phyloP scores from a whole-genome alignment of 2,329 filamentous ascomycete genomes.

The Calonectria crousiana region DNA sequence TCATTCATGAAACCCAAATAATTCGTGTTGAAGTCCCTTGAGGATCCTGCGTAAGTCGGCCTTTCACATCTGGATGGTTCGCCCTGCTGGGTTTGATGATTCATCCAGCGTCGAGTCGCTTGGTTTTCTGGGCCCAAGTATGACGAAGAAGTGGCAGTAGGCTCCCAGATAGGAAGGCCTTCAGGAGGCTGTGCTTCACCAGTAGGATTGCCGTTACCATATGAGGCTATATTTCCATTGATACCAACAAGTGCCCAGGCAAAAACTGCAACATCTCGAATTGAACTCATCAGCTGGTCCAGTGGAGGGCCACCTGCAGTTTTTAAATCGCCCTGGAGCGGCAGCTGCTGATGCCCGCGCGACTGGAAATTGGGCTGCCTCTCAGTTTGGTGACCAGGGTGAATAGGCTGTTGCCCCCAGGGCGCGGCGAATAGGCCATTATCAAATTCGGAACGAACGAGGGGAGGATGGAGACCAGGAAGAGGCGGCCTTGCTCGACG shows the following conservation, averaged over 20 bases:
- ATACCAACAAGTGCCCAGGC: slow-evolving; percentile 86
- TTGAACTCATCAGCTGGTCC: slow-evolving; percentile 80
- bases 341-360: slow-evolving; percentile 59
- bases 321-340: slow-evolving; percentile 57
- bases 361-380: slow-evolving; percentile 42
- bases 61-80: slow-evolving; percentile 3
- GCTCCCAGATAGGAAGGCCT: slow-evolving; percentile 45
- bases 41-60: not conserved
- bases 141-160: slow-evolving; percentile 26
- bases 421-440: slow-evolving; percentile 83
- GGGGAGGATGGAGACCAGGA: slow-evolving; percentile 66
- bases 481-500: slow-evolving; percentile 79
- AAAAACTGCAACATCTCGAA: slow-evolving; percentile 88
- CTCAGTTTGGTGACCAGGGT: slow-evolving; percentile 57
- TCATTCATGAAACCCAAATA: not conserved
- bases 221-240: slow-evolving; percentile 78
- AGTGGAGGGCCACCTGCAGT: slow-evolving; percentile 65
- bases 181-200: slow-evolving; percentile 71
- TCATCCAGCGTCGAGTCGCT: slow-evolving; percentile 38
- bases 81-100: slow-evolving; percentile 22
- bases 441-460: slow-evolving; percentile 59
- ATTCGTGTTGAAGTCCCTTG: not conserved
- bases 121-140: slow-evolving; percentile 43
- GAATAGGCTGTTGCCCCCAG: slow-evolving; percentile 78
- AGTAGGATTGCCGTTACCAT: slow-evolving; percentile 70